These are phyloP conservation scores for Chondrostereum purpureum DNA, from an alignment of 1,284 basidiomycete genomes.

Conservation along the genomic window DNA sequence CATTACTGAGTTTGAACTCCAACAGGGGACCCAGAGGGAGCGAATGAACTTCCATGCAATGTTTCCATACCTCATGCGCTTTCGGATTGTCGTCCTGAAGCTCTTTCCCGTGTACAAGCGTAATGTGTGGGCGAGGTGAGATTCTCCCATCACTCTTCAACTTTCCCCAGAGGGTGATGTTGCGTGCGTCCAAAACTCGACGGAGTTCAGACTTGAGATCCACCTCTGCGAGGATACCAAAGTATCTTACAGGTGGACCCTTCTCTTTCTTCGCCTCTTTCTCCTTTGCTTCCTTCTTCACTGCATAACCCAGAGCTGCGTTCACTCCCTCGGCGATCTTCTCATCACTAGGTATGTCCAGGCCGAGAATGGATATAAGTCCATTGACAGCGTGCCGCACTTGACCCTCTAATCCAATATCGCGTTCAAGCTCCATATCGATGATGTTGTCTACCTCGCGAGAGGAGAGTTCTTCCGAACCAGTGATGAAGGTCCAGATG, in stretches of 20 bases:
- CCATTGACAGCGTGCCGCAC: slow-evolving; percentile 56
- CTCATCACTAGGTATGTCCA: slow-evolving; percentile 50
- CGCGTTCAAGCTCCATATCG: slow-evolving; percentile 55
- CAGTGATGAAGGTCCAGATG: slow-evolving; percentile 73
- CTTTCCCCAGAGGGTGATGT: slow-evolving; percentile 41
- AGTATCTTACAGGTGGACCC: slow-evolving; percentile 50
- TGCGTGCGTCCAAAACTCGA: slow-evolving; percentile 25
- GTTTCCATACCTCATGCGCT: slow-evolving; percentile 54
- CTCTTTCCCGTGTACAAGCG: slow-evolving; percentile 69
- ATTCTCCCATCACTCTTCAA: slow-evolving; percentile 48
- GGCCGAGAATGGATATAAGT: slow-evolving; percentile 41
- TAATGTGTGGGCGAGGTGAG: slow-evolving; percentile 72
- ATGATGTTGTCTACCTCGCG: slow-evolving; percentile 62
- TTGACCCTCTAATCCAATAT: background rate
- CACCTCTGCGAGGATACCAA: slow-evolving; percentile 70
- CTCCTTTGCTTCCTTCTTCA: slow-evolving; percentile 30
- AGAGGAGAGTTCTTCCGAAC: slow-evolving; percentile 59
- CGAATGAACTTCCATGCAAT: slow-evolving; percentile 45
- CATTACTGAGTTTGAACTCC: slow-evolving; percentile 51
- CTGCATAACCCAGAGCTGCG: slow-evolving; percentile 43
- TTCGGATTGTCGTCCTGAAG: background rate
- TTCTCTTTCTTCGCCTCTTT: slow-evolving; percentile 25
- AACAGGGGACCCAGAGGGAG: slow-evolving; percentile 46
- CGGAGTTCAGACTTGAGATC: slow-evolving; percentile 40
- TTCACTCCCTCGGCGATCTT: slow-evolving; percentile 56